A percentile compares a stretch with the other conserved stretches of the same genome.
These are phyloP conservation scores for Fusarium palustre DNA, from an alignment of 2,329 filamentous ascomycete species.

Conservation along the genomic window DNA sequence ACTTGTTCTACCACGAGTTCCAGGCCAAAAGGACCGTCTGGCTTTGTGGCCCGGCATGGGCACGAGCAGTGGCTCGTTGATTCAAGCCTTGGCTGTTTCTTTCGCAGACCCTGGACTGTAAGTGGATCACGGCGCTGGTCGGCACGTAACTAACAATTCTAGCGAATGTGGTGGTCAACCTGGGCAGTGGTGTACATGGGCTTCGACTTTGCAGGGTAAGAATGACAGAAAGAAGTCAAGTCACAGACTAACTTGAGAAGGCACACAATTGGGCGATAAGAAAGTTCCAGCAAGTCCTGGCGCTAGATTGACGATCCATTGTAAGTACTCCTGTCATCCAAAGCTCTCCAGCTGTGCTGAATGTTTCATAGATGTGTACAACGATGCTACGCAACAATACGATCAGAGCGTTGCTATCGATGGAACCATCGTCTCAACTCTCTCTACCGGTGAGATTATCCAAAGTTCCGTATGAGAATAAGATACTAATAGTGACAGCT, in stretches of 20 bases:
- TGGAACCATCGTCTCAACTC: slow-evolving; percentile 15
- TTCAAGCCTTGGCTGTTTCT: slow-evolving; percentile 34
- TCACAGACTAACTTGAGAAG: neutral
- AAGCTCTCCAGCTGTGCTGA: neutral
- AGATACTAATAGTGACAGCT: neutral
- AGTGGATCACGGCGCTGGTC: accelerated
- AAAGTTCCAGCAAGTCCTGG: slow-evolving; percentile 27
- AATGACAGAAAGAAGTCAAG: accelerated
- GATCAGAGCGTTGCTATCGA: slow-evolving; percentile 27
- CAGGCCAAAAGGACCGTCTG: slow-evolving; percentile 25
- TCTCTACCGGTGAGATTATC: slow-evolving; percentile 17
- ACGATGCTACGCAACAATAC: slow-evolving; percentile 30
- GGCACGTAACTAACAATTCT: neutral
- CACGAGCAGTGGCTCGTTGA: slow-evolving; percentile 26
- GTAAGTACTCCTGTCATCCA: neutral
- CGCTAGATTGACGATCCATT: slow-evolving; percentile 26
- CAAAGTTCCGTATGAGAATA: accelerated
- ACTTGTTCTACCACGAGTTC: slow-evolving; percentile 24
- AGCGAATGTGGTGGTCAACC: slow-evolving; percentile 28
- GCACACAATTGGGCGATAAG: slow-evolving; percentile 24
- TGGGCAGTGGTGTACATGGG: slow-evolving; percentile 37
- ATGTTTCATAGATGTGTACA: slow-evolving; percentile 14
- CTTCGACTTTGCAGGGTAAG: slow-evolving; percentile 28
- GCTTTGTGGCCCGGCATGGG: slow-evolving; percentile 37
- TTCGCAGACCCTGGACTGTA: slow-evolving; percentile 27